Percentiles rank a stretch among this genome's conserved stretches.
Conservation (phyloP, 2,329 filamentous ascomycete species). For the Diaporthe sp. region DNA sequence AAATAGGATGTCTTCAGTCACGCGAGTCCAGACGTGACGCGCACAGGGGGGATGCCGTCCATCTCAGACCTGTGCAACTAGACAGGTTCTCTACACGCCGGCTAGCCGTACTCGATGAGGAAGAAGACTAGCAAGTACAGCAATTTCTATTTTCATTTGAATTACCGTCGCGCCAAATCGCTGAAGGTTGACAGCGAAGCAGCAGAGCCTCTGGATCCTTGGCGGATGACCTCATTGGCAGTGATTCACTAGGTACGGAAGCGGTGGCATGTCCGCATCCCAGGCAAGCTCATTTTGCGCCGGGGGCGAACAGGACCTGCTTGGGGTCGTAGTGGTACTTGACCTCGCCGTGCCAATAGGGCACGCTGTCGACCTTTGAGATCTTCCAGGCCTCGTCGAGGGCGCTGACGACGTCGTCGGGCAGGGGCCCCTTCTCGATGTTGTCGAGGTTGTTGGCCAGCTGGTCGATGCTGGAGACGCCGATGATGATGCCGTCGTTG, state of each 20-base stretch:
- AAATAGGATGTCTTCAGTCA: slow-evolving; percentile 7
- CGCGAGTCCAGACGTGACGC: neutral
- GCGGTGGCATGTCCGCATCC: neutral
- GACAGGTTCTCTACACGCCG: neutral
- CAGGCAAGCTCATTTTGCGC: slow-evolving; percentile 53
- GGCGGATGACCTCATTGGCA: neutral
- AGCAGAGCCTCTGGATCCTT: neutral
- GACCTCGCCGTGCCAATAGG: slow-evolving; percentile 72
- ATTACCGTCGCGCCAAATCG: neutral
- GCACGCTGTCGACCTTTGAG: slow-evolving; percentile 68
- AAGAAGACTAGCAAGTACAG: neutral
- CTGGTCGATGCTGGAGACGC: slow-evolving; percentile 70
- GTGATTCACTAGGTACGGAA: too few species aligned
- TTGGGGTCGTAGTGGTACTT: slow-evolving; percentile 77
- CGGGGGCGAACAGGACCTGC: slow-evolving; percentile 68
- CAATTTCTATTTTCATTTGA: neutral
- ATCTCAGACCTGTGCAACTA: slow-evolving; percentile 16
- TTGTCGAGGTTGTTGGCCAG: slow-evolving; percentile 70
- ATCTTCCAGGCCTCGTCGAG: slow-evolving; percentile 83
- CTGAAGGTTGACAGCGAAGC: neutral
- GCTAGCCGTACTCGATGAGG: neutral
- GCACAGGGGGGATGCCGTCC: neutral
- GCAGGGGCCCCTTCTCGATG: slow-evolving; percentile 79
- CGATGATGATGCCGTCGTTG: slow-evolving; percentile 73
- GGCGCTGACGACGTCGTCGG: slow-evolving; percentile 80